Evolutionary conservation across 1,284 basidiomycete species (phyloP).

Genomic region (Inonotus hispidus): DNA sequence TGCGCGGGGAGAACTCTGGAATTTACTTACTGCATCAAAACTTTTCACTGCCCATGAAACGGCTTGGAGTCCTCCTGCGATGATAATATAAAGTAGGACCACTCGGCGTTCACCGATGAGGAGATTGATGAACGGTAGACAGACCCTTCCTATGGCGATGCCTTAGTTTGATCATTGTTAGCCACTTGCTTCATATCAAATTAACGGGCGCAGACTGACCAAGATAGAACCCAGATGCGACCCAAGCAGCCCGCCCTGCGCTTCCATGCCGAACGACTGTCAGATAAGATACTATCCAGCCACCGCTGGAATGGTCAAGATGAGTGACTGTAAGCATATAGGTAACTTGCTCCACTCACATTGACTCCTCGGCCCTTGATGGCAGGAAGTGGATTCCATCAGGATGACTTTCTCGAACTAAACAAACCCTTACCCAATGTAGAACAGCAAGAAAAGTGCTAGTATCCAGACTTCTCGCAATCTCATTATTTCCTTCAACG

Average conservation of each 20-base stretch:
- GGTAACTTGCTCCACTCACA: slow-evolving; percentile 22
- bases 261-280: slow-evolving; percentile 28
- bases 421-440: slow-evolving; percentile 25
- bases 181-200: background rate
- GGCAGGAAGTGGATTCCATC: background rate
- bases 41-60: slow-evolving; percentile 29
- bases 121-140: slow-evolving; percentile 28
- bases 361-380: slow-evolving; percentile 30
- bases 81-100: slow-evolving; percentile 28
- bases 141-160: slow-evolving; percentile 29
- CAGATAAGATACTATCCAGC: slow-evolving; percentile 31
- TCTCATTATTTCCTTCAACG: slow-evolving; percentile 22
- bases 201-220: slow-evolving; percentile 17
- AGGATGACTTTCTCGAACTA: background rate
- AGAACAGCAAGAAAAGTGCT: slow-evolving; percentile 30
- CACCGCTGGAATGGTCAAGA: slow-evolving; percentile 23
- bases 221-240: slow-evolving; percentile 30
- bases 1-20: background rate
- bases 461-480: slow-evolving; percentile 30
- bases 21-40: slow-evolving; percentile 24
- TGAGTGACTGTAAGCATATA: background rate
- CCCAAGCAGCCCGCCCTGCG: slow-evolving; percentile 30
- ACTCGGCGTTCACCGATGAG: slow-evolving; percentile 30
- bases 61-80: slow-evolving; percentile 29
- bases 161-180: slow-evolving; percentile 19